Evolutionary conservation across 1,284 basidiomycete genomes (phyloP), one percentile per base, ranked within the genome.

Genomic region (Rhodotorula sp.): DNA sequence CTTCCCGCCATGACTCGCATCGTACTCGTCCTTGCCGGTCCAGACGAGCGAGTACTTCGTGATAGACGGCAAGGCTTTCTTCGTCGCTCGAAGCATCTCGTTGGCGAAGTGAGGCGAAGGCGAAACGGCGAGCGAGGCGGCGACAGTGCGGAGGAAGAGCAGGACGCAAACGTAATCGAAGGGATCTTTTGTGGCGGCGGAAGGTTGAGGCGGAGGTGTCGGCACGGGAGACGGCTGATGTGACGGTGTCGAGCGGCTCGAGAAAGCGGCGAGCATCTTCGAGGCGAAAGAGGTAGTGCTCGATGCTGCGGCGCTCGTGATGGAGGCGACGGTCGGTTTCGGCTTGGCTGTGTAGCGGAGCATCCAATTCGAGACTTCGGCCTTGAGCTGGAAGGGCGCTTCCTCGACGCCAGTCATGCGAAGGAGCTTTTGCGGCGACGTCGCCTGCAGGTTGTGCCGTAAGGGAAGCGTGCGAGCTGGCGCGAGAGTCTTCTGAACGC

Each of bases 1-100:
- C 27, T 30, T 1, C 20, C 36, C 49, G 8, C 53, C 59, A 19
- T 57, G 44, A 44, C 57, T 59, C 57, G 78, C 79, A 72, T 94
- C 91, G 77, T 90, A 92, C 77, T 92, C 91, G 57, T 91, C 89
- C 77, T 93, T 92, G 10, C 90, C 89, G 0, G 94, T 95, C 82
- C 92, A 98, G 54, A 99, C 92, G 29, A 99, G 82, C 74, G 91
- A 88, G 66, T 92, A 89, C 59, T 86, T 88, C 78, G 94, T 87
- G 64, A 83, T 85, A 13, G 82, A 83, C 0, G 96, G 96, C 0
- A 93, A 90, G 53, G 91, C 89, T 84, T 99, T 99, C 85, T 97
- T 97, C 1, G 94, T 99, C 15, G 92, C 92, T 60, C 95, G 85
- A 76, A 92, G 86, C 46, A 99, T 84, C 79, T 98, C 95, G 3